phyloP scores from a whole-genome alignment of 169 alveolate species.

The Eimeria brunetti region DNA sequence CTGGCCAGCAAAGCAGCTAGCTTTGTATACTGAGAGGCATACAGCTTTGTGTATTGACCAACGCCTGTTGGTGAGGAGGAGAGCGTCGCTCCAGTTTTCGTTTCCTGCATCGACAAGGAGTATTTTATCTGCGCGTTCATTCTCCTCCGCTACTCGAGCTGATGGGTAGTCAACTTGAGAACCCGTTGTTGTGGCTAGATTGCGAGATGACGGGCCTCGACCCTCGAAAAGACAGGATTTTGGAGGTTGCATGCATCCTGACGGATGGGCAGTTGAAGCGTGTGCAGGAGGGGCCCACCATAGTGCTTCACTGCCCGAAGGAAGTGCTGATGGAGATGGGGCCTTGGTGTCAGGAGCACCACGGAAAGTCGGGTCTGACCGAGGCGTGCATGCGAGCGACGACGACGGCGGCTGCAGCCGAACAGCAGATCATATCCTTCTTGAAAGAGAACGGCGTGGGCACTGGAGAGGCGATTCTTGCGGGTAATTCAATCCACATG shows the following conservation, averaged over 20 bases:
- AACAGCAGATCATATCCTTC: constrained; percentile 60
- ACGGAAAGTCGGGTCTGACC: constrained; percentile 87
- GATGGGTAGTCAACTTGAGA: constrained; percentile 28
- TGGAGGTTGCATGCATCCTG: constrained; percentile 90
- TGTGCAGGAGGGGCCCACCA: constrained; percentile 86
- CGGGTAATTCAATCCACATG: constrained; percentile 90
- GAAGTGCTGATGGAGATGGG: constrained; percentile 85
- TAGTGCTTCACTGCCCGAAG: constrained; percentile 86
- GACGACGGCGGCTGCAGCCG: constrained; percentile 86
- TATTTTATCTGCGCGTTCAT: not conserved
- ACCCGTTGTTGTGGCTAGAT: constrained; percentile 88
- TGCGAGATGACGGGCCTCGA: constrained; percentile 92
- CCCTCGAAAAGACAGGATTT: constrained; percentile 82
- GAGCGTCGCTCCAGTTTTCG: not conserved
- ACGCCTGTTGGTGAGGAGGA: not conserved
- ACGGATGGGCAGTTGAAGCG: constrained; percentile 85
- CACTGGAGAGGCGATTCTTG: constrained; percentile 74
- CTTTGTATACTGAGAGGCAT: not conserved
- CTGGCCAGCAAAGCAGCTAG: not conserved
- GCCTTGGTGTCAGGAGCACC: constrained; percentile 87
- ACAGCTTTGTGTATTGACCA: not conserved
- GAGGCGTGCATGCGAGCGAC: constrained; percentile 81
- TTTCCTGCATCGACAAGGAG: not conserved
- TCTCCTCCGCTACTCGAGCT: not conserved
- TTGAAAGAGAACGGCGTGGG: constrained; percentile 73